A percentile compares a stretch with the other conserved stretches of the same genome.
Evolutionary conservation across 805 yeast species (phyloP).

Genomic region (Alloascoidea hylecoeti): DNA sequence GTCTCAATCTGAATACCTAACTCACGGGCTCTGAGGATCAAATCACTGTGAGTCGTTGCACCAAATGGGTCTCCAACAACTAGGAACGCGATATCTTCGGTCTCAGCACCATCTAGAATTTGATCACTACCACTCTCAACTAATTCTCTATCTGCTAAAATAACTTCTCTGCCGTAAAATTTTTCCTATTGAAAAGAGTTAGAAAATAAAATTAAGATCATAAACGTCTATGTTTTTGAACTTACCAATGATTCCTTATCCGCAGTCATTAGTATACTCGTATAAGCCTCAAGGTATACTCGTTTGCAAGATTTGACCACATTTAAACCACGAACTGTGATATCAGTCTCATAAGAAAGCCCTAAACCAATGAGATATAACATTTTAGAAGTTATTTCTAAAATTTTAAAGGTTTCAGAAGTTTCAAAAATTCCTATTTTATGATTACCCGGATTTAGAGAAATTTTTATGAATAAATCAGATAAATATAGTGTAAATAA

Average conservation of each 20-base stretch:
- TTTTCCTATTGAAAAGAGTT: slow-evolving; percentile 26
- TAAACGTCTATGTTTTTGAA: neutral
- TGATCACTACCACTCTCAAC: slow-evolving; percentile 84
- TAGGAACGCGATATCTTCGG: slow-evolving; percentile 79
- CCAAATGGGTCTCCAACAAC: slow-evolving; percentile 98
- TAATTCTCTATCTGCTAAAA: slow-evolving; percentile 86
- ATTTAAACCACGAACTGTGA: slow-evolving; percentile 89
- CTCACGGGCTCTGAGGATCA: slow-evolving; percentile 84
- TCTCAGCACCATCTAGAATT: slow-evolving; percentile 63
- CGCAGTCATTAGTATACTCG: slow-evolving; percentile 92
- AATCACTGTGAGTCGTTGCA: slow-evolving; percentile 95
- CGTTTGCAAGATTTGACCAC: slow-evolving; percentile 71
- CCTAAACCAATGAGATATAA: slow-evolving; percentile 87
- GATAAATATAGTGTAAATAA: too few relatives aligned
- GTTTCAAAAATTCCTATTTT: too few relatives aligned
- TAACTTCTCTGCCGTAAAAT: slow-evolving; percentile 75
- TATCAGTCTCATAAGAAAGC: slow-evolving; percentile 75
- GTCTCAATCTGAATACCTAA: slow-evolving; percentile 63
- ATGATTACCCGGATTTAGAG: too few relatives aligned
- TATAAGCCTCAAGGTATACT: slow-evolving; percentile 92
- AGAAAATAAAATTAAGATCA: neutral
- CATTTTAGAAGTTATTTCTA: too few relatives aligned
- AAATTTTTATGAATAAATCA: too few relatives aligned
- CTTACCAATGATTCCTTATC: slow-evolving; percentile 38
- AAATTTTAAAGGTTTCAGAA: too few relatives aligned